These are phyloP conservation scores for Candida nanaspora DNA, from an alignment of 805 yeast genomes.

Conservation along the genomic window DNA sequence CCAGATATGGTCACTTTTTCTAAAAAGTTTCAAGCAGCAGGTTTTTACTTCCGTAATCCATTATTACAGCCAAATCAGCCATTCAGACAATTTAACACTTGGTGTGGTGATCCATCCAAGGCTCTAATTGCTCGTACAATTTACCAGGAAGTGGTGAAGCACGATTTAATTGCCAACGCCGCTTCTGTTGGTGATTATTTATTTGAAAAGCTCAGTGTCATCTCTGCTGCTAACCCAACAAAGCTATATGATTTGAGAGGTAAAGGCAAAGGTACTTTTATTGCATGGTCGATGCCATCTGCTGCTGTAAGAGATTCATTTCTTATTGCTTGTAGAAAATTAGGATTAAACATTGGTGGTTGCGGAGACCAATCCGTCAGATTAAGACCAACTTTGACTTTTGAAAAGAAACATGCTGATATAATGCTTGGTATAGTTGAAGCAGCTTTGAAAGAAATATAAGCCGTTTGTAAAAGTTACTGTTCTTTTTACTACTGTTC, in stretches of 20 bases:
- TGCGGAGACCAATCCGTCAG: constrained; percentile 54
- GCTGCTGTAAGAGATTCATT: constrained; percentile 39
- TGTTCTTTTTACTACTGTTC: neutral
- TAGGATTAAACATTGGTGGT: constrained; percentile 63
- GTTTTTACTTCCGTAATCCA: constrained; percentile 57
- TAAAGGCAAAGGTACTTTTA: constrained; percentile 54
- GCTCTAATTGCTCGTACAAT: constrained; percentile 58
- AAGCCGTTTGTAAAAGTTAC: neutral
- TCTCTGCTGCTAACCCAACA: constrained; percentile 34
- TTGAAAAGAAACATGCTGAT: constrained; percentile 56
- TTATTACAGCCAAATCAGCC: constrained; percentile 52
- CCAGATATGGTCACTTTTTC: constrained; percentile 68
- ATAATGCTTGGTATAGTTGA: constrained; percentile 37
- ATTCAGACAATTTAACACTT: constrained; percentile 68
- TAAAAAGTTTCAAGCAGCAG: constrained; percentile 69
- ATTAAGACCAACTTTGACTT: constrained; percentile 59
- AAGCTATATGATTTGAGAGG: constrained; percentile 50
- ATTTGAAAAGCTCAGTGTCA: constrained; percentile 31
- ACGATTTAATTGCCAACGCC: constrained; percentile 42
- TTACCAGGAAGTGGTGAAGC: constrained; percentile 43
- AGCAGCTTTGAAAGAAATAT: constrained; percentile 19
- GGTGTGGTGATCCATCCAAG: constrained; percentile 74
- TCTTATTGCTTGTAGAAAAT: constrained; percentile 35
- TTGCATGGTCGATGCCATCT: constrained; percentile 53
- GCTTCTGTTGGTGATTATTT: constrained; percentile 49